Conservation (phyloP, 1,284 basidiomycete species). For the Rhodotorula sp. region DNA sequence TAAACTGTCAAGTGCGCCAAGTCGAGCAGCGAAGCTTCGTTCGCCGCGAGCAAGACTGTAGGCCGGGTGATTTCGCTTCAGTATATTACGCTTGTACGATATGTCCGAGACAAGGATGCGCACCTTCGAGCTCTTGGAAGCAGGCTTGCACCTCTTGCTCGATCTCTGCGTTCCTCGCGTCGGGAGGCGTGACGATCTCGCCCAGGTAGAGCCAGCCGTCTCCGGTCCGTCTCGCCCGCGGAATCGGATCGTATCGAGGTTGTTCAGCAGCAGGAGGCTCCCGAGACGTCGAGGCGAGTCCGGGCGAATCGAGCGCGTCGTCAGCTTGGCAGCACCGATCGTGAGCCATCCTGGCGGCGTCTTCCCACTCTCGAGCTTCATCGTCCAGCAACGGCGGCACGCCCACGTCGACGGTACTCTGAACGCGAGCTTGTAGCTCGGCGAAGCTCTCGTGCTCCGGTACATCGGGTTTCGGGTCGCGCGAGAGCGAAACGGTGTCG, state of each 20-base stretch:
- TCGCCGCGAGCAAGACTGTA: slow-evolving; percentile 56
- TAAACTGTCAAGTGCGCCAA: slow-evolving; percentile 78
- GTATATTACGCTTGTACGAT: neutral
- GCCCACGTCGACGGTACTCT: neutral
- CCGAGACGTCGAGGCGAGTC: neutral
- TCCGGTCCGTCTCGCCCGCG: neutral
- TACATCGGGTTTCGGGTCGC: slow-evolving; percentile 25
- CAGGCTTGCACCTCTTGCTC: slow-evolving; percentile 35
- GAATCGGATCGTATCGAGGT: neutral
- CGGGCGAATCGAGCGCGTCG: neutral
- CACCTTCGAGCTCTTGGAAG: slow-evolving; percentile 56
- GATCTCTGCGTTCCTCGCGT: neutral
- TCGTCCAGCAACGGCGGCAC: neutral
- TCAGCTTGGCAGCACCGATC: neutral
- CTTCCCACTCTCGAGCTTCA: neutral
- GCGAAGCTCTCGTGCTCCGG: slow-evolving; percentile 20
- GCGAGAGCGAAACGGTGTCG: slow-evolving; percentile 62
- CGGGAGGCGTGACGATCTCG: slow-evolving; percentile 6
- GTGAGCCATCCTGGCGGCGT: neutral
- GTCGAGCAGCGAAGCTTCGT: slow-evolving; percentile 59
- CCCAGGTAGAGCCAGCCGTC: slow-evolving; percentile 28
- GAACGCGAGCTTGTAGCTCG: slow-evolving; percentile 1
- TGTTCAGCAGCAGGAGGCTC: neutral
- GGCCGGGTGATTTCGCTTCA: neutral
- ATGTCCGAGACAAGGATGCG: neutral